phyloP scores from a whole-genome alignment of 805 yeast genomes.

The Debaryomyces hansenii region DNA sequence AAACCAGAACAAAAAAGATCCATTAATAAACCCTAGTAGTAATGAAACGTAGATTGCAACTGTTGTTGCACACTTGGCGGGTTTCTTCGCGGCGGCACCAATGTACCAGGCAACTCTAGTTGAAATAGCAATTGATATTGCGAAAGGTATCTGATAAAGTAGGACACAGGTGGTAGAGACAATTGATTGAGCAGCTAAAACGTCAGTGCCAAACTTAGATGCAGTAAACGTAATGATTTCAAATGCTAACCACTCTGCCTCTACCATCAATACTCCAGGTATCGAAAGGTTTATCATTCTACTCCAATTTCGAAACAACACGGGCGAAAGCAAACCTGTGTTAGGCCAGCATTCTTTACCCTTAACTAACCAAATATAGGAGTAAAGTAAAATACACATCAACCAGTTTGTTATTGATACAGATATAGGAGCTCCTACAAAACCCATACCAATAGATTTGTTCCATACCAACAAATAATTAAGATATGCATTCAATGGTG shows the following conservation, averaged over 20 bases:
- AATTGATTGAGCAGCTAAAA: constrained; percentile 73
- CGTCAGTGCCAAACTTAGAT: constrained; percentile 63
- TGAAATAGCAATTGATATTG: constrained; percentile 71
- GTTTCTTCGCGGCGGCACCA: constrained; percentile 57
- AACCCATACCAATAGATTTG: constrained; percentile 55
- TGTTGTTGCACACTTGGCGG: constrained; percentile 36
- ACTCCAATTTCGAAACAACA: constrained; percentile 54
- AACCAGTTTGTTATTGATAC: constrained; percentile 70
- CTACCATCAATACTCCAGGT: constrained; percentile 77
- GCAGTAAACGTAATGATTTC: constrained; percentile 72
- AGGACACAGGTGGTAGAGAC: constrained; percentile 67
- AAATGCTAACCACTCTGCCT: constrained; percentile 78
- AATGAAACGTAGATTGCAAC: constrained; percentile 36
- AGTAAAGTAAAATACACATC: constrained; percentile 59
- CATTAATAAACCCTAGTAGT: constrained; percentile 36
- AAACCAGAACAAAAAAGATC: constrained; percentile 35
- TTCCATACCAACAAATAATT: constrained; percentile 75
- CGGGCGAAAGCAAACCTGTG: constrained; percentile 20
- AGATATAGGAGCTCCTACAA: constrained; percentile 74
- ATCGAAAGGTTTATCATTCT: constrained; percentile 62
- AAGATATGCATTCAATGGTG: constrained; percentile 69
- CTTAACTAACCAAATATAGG: constrained; percentile 45
- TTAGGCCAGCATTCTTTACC: constrained; percentile 48
- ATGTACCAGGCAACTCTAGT: constrained; percentile 76
- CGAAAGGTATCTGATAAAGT: constrained; percentile 74